Conservation (phyloP, 2,329 filamentous ascomycete species). For the Aspergillus novofumigatus region DNA sequence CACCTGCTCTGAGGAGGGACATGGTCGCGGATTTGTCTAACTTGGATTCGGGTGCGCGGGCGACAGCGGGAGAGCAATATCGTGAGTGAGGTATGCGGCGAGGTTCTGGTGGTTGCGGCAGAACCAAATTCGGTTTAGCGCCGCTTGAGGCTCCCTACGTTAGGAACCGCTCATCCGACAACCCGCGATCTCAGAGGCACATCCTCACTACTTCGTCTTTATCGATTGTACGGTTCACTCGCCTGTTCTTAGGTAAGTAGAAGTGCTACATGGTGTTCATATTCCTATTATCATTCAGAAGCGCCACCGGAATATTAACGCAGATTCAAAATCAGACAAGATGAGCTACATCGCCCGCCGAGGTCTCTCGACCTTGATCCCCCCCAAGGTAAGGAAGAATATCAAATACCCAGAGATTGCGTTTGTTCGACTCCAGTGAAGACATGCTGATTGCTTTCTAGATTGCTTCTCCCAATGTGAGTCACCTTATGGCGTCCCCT, state of each 20-base stretch:
- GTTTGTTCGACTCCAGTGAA: slow-evolving; percentile 12
- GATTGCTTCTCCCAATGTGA: slow-evolving; percentile 40
- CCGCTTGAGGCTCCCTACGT: slow-evolving; percentile 20
- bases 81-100: slow-evolving; percentile 29
- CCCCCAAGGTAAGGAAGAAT: slow-evolving; percentile 75
- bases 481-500: slow-evolving; percentile 12
- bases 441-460: slow-evolving; percentile 37
- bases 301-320: slow-evolving; percentile 15
- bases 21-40: slow-evolving; percentile 44
- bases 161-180: slow-evolving; percentile 31
- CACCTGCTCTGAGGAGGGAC: slow-evolving; percentile 61
- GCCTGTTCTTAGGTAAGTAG: slow-evolving; percentile 32
- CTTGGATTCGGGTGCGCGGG: slow-evolving; percentile 14
- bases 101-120: slow-evolving; percentile 28
- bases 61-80: slow-evolving; percentile 30
- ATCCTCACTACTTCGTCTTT: slow-evolving; percentile 31
- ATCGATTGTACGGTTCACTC: slow-evolving; percentile 30
- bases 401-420: slow-evolving; percentile 3
- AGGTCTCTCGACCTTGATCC: slow-evolving; percentile 96
- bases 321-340: slow-evolving; percentile 45
- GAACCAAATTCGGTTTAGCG: slow-evolving; percentile 36
- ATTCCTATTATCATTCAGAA: slow-evolving; percentile 16
- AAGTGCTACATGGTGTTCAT: neutral
- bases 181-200: slow-evolving; percentile 33
- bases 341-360: slow-evolving; percentile 93